phyloP scores from a whole-genome alignment of 148 eudicot species.

The Mesembryanthemum crystallinum region DNA sequence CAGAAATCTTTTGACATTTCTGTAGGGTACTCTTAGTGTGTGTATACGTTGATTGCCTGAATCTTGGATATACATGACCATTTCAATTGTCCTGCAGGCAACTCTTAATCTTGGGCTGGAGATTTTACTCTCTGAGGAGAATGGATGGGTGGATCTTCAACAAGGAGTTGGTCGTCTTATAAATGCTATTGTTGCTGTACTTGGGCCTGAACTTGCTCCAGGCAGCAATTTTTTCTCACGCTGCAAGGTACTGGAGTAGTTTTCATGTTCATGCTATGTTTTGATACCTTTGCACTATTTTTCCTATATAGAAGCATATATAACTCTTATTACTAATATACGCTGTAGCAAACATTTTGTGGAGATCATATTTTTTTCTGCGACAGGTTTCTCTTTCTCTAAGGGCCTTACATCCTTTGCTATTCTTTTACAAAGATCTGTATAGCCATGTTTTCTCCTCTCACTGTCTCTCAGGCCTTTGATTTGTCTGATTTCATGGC shows the following conservation, averaged over 20 bases:
- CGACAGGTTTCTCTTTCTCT: no score
- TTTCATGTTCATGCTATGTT: not conserved
- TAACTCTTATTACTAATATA: not conserved
- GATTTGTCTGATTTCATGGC: no score
- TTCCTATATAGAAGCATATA: no score
- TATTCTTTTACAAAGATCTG: no score
- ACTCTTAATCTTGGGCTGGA: conserved; percentile 93
- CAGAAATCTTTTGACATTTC: not conserved
- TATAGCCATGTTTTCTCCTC: not conserved
- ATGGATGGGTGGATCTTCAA: conserved; percentile 89
- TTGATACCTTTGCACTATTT: not conserved
- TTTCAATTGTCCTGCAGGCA: conserved; percentile 46
- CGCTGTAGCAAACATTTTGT: not conserved
- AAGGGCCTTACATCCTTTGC: no score
- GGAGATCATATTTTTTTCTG: not conserved
- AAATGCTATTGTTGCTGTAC: conserved; percentile 97
- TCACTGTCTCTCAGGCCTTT: no score
- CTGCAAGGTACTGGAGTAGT: conserved; percentile 66
- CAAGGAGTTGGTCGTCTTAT: conserved; percentile 94
- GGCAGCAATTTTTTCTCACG: conserved; percentile 98
- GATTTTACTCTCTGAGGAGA: conserved; percentile 83
- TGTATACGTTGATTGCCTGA: not conserved
- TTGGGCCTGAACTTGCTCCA: conserved; percentile 97
- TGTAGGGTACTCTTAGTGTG: not conserved
- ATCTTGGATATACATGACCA: conserved; percentile 3